Evolutionary conservation across 805 yeast genomes (phyloP), one percentile per base, ranked within the genome.

Genomic region (Monosporozyma yasuniensis): DNA sequence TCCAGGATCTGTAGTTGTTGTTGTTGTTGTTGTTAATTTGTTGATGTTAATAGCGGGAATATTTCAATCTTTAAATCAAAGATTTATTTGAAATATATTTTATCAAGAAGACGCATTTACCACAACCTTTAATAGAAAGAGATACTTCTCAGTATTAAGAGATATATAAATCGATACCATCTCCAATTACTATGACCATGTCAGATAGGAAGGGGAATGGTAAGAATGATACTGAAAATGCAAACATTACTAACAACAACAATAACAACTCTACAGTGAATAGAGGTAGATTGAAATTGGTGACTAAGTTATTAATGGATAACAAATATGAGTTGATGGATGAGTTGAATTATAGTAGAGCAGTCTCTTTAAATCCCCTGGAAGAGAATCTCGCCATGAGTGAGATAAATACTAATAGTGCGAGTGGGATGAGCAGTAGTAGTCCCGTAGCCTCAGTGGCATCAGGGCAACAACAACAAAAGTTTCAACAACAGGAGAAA

Each of bases 311-410:
- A 30, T 46, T 65, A 19, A 48, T 60, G 39, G 66, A 64, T 47
- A 56, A 54, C 44, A 61, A 59, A 47, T 52, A 56, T 34, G 61
- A 64, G 3, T 48, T 65, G n/a, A 59, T 64, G 61, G 67, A 64
- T 49, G 68, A 64, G 48, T 47, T 65, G 27, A 64, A 65, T 45
- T 58, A 56, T 47, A 54, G 50, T 34, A 50, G 56, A 35, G 27
- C 46, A 30, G 42, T 52, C 2, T 42, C 50, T 8, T 22, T 37
- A 18, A 42, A 49, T 1, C 34, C 39, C 12, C 21, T 23, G 18
- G 49, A 41, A n/a, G 42, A 23, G 18, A 28, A 16, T 14, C 11
- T 32, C 16, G 34, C 11, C 9, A 27, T 27, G 10, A 22, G 16
- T 18, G 34, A 10, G 7, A 28, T 14, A 14, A 38, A 27, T 19